Evolutionary conservation across 371 early-diverging fungal species (phyloP), one percentile per base, ranked within the genome.

Genomic region (Mortierella sp.): DNA sequence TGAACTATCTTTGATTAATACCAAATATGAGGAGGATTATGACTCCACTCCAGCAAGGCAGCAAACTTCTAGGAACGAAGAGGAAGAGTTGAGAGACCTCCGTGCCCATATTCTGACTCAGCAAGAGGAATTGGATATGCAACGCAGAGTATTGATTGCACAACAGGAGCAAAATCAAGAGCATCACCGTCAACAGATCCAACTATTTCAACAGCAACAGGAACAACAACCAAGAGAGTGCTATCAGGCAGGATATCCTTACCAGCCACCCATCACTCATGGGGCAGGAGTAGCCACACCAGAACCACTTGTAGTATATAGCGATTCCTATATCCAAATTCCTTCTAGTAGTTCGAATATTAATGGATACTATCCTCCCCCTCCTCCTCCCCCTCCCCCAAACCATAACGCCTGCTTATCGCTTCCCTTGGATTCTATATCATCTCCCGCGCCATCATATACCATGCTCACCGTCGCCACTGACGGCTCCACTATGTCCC

Each of bases 81-180:
- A 58, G 1, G 64, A 68, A 12, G 72, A 61, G 28, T 6, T 68
- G 34, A 62, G 31, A 53, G 26, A 15, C 17, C 47, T 74, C 10
- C 63, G 63, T 23, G 54, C 26, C 8, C 68, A 64, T 31, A 28
- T 68, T 29, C 53, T 59, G 49, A 59, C 49, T n/a, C 68, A 74
- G 13, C 68, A 67, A 40, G 68, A 64, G 31, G 67, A 66, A 32
- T 31, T 72, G 13, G 73, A 72, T 3, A 28, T 63, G 28, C 73
- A 57, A 15, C 73, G 71, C 6, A 58, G 67, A 26, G 23, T 67
- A 10, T 17, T 67, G 40, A 34, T 47, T n/a, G 8, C 35, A 17
- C 67, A 67, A n/a, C 66, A 66, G n/a, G 49, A 67, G 15, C 60
- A 40, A 19, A 59, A 68, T 6, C 51, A 60, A 60, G 40, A 37